phyloP scores from a whole-genome alignment of 2,329 filamentous ascomycete species.

The Samsoniella hepiali region DNA sequence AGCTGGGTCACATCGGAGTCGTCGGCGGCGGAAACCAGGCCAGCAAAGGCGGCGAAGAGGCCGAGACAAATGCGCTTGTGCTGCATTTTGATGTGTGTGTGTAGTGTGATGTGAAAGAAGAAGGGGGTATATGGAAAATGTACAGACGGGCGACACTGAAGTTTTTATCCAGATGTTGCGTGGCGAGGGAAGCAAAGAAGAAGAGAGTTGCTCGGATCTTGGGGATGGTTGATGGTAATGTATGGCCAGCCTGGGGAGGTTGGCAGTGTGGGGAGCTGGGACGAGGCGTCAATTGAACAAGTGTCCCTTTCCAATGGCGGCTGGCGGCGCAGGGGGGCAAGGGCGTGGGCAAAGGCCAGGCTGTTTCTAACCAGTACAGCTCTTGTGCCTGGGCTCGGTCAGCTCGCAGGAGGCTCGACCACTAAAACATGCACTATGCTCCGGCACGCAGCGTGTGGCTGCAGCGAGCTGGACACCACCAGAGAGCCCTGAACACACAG shows the following conservation, averaged over 20 bases:
- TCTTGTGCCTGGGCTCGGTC: no score
- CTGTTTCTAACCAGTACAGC: no score
- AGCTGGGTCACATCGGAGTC: constrained; percentile 81
- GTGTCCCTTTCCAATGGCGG: constrained; percentile 37
- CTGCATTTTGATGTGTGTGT: constrained; percentile 40
- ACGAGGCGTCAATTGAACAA: constrained; percentile 41
- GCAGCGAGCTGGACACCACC: not conserved
- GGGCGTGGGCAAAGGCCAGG: no score
- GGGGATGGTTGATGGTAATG: constrained; percentile 23
- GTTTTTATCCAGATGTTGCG: constrained; percentile 17
- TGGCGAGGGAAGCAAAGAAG: constrained; percentile 13
- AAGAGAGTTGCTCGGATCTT: constrained; percentile 21
- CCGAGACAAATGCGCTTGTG: constrained; percentile 50
- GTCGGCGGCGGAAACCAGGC: constrained; percentile 54
- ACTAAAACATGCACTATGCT: no score
- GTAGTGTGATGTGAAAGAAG: constrained; percentile 7
- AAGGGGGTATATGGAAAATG: constrained; percentile 11
- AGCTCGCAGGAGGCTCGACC: not conserved
- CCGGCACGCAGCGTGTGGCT: not conserved
- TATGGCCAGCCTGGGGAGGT: constrained; percentile 29
- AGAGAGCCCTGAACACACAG: not conserved
- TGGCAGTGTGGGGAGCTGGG: constrained; percentile 24
- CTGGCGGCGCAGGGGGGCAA: not conserved
- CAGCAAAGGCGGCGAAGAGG: constrained; percentile 54
- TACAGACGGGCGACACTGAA: constrained; percentile 25